phyloP scores from a whole-genome alignment of 257 asterid genomes.

The Vinca minor region DNA sequence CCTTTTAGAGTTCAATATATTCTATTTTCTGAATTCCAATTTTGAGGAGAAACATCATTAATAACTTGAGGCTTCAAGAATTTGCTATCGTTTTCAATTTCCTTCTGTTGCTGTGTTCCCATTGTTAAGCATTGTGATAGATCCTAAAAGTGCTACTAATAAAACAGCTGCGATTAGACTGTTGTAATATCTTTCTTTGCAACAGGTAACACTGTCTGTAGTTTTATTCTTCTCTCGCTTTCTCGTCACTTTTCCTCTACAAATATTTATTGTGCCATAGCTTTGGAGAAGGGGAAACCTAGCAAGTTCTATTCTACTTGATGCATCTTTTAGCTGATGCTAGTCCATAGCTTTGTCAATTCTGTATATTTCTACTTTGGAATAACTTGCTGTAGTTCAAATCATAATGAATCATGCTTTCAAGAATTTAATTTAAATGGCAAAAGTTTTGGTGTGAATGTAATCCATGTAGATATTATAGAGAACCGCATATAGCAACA shows the following conservation, averaged over 20 bases:
- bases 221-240: too few species aligned
- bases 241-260: background rate
- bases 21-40: background rate
- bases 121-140: background rate
- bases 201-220: background rate
- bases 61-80: background rate
- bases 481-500: background rate
- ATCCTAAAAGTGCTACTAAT: background rate
- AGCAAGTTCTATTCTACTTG: background rate
- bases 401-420: background rate
- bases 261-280: background rate
- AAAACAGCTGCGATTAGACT: background rate
- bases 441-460: background rate
- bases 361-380: background rate
- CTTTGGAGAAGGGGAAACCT: background rate
- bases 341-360: too few species aligned
- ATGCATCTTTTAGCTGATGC: background rate
- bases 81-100: background rate
- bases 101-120: background rate
- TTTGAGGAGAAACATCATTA: background rate
- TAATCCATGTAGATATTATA: background rate
- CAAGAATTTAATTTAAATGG: background rate
- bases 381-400: background rate
- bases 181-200: background rate
- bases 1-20: background rate